Conservation (phyloP, 495 filamentous ascomycete species). For the Neurospora sp. region DNA sequence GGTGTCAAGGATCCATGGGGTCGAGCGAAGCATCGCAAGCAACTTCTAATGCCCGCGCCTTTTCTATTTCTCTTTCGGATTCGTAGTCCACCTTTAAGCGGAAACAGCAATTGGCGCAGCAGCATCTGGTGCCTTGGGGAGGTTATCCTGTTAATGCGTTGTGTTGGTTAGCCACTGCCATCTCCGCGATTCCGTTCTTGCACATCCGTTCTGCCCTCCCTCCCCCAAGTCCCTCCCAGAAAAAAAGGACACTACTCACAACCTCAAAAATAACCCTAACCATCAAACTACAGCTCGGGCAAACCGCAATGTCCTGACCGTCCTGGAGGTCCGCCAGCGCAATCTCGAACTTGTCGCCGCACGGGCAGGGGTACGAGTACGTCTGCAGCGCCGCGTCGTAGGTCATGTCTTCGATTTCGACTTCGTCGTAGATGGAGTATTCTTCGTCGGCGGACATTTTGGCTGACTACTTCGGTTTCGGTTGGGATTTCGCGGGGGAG, state of each 20-base stretch:
- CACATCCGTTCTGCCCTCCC: no score
- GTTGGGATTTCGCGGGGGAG: not conserved
- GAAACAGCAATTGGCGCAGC: conserved; percentile 7
- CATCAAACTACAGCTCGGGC: conserved; percentile 93
- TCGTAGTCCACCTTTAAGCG: conserved; percentile 3
- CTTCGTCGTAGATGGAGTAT: conserved; percentile 85
- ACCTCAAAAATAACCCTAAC: conserved; percentile 87
- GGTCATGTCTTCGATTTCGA: conserved; percentile 99
- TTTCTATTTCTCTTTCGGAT: not conserved
- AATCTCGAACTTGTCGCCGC: conserved; percentile 96
- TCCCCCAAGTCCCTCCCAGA: not conserved
- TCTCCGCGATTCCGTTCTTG: not conserved
- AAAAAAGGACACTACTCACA: conserved; percentile 38
- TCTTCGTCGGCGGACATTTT: conserved; percentile 54
- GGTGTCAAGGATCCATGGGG: no score
- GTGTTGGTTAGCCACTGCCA: not conserved
- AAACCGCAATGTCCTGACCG: conserved; percentile 85
- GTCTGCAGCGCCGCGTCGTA: conserved; percentile 73
- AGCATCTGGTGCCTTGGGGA: conserved; percentile 14
- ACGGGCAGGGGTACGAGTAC: conserved; percentile 94
- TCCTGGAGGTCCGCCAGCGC: conserved; percentile 74
- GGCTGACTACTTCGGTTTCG: not conserved
- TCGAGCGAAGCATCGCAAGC: not conserved
- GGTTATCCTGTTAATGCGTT: conserved; percentile 21
- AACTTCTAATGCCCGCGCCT: not conserved